Evolutionary conservation across 2,329 filamentous ascomycete genomes (phyloP).

Genomic region (Xylaria sp.): DNA sequence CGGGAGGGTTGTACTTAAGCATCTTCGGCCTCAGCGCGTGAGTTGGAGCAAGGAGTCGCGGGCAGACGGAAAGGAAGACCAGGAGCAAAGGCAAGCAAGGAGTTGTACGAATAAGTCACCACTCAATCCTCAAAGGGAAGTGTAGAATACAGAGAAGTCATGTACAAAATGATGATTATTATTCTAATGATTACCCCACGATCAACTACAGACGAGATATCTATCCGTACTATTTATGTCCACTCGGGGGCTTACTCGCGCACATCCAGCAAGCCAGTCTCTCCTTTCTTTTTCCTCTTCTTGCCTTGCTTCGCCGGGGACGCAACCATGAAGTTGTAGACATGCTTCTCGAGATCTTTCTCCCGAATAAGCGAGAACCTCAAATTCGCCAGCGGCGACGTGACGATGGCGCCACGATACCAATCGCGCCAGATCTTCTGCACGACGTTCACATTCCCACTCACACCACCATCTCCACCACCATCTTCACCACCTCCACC

Average conservation of each 20-base stretch:
- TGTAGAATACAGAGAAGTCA: constrained; percentile 36
- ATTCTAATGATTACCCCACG: constrained; percentile 7
- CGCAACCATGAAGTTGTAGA: constrained; percentile 33
- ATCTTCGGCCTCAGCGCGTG: neutral
- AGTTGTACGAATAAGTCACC: constrained; percentile 44
- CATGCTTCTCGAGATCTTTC: constrained; percentile 53
- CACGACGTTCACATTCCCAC: constrained; percentile 51
- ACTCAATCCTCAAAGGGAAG: constrained; percentile 44
- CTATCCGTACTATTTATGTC: neutral
- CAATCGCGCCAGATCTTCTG: constrained; percentile 62
- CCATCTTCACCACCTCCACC: neutral
- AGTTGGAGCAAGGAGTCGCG: neutral
- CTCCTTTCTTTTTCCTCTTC: neutral
- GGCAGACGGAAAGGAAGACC: neutral
- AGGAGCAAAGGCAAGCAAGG: neutral
- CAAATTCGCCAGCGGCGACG: constrained; percentile 55
- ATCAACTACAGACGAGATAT: neutral
- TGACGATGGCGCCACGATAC: constrained; percentile 56
- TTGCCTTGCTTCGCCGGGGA: constrained; percentile 16
- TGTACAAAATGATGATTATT: constrained; percentile 27
- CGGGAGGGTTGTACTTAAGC: neutral
- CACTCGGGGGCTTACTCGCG: neutral
- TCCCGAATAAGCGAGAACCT: constrained; percentile 59
- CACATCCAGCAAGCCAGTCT: neutral
- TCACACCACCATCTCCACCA: no score